A percentile compares a stretch with the other conserved stretches of the same genome.
Conservation (phyloP, 371 early-diverging fungal genomes). For the Smittium culicis region DNA sequence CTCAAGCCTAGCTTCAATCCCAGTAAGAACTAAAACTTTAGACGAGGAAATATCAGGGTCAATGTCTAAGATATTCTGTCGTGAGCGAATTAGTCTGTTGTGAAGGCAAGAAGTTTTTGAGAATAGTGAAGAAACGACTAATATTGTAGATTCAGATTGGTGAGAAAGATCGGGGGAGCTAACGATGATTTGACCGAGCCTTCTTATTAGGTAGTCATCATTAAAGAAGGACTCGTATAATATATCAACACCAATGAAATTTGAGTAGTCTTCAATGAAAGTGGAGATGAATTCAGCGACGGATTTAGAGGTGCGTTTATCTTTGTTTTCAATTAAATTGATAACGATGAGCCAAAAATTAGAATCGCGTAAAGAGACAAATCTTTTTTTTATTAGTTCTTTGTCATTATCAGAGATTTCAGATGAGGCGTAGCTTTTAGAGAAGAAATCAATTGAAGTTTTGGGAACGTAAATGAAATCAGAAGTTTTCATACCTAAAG, state of each 20-base stretch:
- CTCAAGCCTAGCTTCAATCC: constrained; percentile 22
- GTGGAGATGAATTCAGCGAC: constrained; percentile 25
- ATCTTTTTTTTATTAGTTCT: constrained; percentile 11
- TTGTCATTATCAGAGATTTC: constrained; percentile 16
- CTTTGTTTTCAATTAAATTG: constrained; percentile 23
- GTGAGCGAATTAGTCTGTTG: constrained; percentile 24
- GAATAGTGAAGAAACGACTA: constrained; percentile 21
- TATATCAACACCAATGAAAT: constrained; percentile 23
- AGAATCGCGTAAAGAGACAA: constrained; percentile 24
- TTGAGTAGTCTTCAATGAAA: constrained; percentile 27
- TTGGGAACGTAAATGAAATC: no score
- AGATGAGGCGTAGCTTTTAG: constrained; percentile 22
- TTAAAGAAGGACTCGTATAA: constrained; percentile 28
- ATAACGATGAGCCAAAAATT: constrained; percentile 19
- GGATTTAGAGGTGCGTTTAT: constrained; percentile 14
- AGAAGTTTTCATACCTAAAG: no score
- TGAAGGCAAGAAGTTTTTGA: constrained; percentile 27
- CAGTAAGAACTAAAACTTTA: constrained; percentile 25
- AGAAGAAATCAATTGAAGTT: constrained; percentile 18
- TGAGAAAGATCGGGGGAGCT: no score
- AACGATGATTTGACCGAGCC: no score
- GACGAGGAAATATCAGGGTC: constrained; percentile 19
- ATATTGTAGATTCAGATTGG: no score
- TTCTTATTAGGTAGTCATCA: constrained; percentile 21
- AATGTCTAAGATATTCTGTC: constrained; percentile 23